phyloP scores from a whole-genome alignment of 371 early-diverging fungal species.

The Rhizopus arrhizus region DNA sequence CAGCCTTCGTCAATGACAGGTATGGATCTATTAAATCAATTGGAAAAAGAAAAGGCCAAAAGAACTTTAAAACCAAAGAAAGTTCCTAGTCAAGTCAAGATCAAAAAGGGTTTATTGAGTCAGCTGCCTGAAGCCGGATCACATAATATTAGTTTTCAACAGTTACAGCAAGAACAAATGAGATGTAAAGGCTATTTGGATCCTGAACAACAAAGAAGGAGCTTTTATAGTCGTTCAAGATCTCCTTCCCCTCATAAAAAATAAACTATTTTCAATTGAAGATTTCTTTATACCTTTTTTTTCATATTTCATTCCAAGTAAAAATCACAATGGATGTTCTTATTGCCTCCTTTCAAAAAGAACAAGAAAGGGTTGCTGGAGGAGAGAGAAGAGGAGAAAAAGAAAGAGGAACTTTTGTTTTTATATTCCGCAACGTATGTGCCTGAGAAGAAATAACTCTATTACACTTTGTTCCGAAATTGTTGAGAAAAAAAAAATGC shows the following conservation, averaged over 20 bases:
- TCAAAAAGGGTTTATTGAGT: conserved; percentile 17
- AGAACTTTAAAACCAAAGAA: conserved; percentile 12
- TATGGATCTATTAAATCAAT: conserved; percentile 22
- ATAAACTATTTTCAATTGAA: neutral
- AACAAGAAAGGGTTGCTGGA: no score
- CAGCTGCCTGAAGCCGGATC: conserved; percentile 21
- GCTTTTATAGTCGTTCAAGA: conserved; percentile 1
- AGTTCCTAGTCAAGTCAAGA: conserved; percentile 7
- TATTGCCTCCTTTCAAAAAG: no score
- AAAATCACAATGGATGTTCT: no score
- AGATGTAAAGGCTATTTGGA: conserved; percentile 6
- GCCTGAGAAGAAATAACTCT: no score
- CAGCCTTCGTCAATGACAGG: conserved; percentile 21
- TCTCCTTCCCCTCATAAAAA: conserved; percentile 2
- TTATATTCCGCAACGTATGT: no score
- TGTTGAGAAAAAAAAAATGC: no score
- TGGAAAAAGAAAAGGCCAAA: conserved; percentile 25
- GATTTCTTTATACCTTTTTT: no score
- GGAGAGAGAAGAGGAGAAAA: no score
- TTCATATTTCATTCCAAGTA: no score
- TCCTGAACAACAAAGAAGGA: neutral
- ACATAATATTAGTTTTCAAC: conserved; percentile 26
- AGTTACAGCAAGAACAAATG: conserved; percentile 8
- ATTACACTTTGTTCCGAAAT: no score
- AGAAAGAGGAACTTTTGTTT: no score